Evolutionary conservation across 1,284 basidiomycete species (phyloP), one percentile per base, ranked within the genome.

Genomic region (Stygiomarasmius scandens): DNA sequence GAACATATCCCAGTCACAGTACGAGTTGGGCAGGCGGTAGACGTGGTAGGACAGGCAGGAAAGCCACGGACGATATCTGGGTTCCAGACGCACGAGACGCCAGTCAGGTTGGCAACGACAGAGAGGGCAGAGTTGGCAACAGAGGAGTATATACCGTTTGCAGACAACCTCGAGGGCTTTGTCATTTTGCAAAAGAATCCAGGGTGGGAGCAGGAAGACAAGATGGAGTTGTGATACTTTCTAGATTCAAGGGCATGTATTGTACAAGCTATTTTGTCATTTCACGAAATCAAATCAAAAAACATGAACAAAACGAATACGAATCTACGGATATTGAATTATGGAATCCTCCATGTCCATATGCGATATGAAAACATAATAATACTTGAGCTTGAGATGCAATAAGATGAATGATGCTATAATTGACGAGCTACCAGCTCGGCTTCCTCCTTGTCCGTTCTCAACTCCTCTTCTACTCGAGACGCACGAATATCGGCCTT

Each of bases 21-120:
- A 32, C 90, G 97, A 27, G 97, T 99, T 34, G 96, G 96, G 43
- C 93, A 96, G 78, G 93, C 93, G 9, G 87, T 95, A 61, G 93
- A 95, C 65, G 90, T 94, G 49, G 92, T 95, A 46, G 93, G 93
- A 11, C 93, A 95, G 76, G 93, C 93, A 0, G 93, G 93, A 41
- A 95, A 95, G 72, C 93, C 93, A 59, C 81, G 92, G 62, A 94
- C 93, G 51, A 95, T 95, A 62, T 93, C 92, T 24, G 93, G 93
- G 41, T 97, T 97, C 90, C 95, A 98, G 75, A 99, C 97, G 24
- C 95, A 98, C 74, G 89, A 92, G 65, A 95, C 96, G 47, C 97
- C 97, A 0, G 96, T 99, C 49, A 87, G 97, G 50, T 77, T 99
- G 56, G 96, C 93, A 2, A 96, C 95, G 55, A 92, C 88, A 14